Evolutionary conservation across 2,329 filamentous ascomycete species (phyloP), one percentile per base, ranked within the genome.

Genomic region (Colletotrichum siamense): DNA sequence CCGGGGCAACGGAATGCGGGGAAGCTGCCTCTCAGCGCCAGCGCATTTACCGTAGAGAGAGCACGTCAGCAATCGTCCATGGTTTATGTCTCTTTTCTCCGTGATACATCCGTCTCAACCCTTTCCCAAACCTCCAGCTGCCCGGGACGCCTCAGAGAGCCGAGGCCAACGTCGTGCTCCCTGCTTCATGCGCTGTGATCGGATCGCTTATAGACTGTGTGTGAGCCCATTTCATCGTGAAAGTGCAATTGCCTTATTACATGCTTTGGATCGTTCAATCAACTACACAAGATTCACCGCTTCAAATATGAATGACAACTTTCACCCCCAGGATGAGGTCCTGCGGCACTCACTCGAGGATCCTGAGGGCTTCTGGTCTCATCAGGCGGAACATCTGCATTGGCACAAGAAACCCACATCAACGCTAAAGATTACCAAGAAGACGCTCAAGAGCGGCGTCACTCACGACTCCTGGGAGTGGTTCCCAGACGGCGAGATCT

Each of bases 401-500:
- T 98, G 96, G 96, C 94, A 98, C 85, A 94, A 92, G 81, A 89
- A 91, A 71, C 96, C 96, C 9, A 90, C 90, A 15, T 87, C 89
- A 1, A 90, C 91, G 0, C 89, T 98, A 26, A 86, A 86, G 5
- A 87, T 86, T 52, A 90, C 88, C 24, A 91, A 89, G 64, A 96
- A 95, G 84, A 91, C 87, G 9, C 87, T 97, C 6, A 85, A 88
- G 69, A 90, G 86, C 78, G 93, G 92, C 72, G 85, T 88, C n/a
- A 87, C 88, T 18, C 93, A 98, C 82, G 89, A 92, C 57, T 92
- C 94, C 82, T 98, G 96, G 96, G 91, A 92, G 78, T 99, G 96
- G 96, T 98, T 98, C 80, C 92, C 95, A 0, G 95, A 92, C 78
- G 96, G 96, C 77, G 93, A 97, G 86, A 95, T 99, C 79, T 97